Evolutionary conservation across 176 grass and related monocot genomes (phyloP).

Genomic region (Ensete ventricosum): DNA sequence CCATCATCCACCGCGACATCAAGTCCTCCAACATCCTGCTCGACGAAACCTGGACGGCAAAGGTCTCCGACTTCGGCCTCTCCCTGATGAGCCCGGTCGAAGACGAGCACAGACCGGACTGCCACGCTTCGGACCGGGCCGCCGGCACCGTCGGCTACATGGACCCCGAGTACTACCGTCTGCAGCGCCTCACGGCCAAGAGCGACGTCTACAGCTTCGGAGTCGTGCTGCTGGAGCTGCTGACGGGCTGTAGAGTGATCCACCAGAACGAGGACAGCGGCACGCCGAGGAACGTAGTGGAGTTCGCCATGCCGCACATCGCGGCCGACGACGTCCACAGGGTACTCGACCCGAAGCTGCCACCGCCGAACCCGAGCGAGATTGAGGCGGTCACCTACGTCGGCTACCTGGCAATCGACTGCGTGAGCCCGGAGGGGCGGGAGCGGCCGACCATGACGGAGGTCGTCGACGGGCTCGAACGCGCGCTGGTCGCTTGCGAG

Average conservation of each 20-base stretch:
- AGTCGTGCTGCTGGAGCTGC: conserved; percentile 62
- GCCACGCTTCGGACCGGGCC: conserved; percentile 9
- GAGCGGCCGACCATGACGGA: conserved; percentile 81
- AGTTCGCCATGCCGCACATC: conserved; percentile 73
- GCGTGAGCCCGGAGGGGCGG: conserved; percentile 49
- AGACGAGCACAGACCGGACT: not conserved
- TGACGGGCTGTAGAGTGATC: conserved; percentile 70
- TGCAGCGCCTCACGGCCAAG: conserved; percentile 79
- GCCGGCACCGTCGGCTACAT: conserved; percentile 95
- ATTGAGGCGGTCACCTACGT: conserved; percentile 65
- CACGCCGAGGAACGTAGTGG: conserved; percentile 60
- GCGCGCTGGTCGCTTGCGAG: conserved; percentile 39
- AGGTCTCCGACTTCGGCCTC: conserved; percentile 82
- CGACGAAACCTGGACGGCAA: conserved; percentile 73
- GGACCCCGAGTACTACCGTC: conserved; percentile 89
- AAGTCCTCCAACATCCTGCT: conserved; percentile 90
- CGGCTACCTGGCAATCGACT: conserved; percentile 72
- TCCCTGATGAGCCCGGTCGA: conserved; percentile 39
- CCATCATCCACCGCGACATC: conserved; percentile 92
- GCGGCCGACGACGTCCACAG: conserved; percentile 47
- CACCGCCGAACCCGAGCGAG: conserved; percentile 37
- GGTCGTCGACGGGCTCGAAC: conserved; percentile 68
- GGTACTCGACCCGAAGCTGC: conserved; percentile 59
- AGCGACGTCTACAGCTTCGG: conserved; percentile 98
- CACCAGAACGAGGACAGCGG: conserved; percentile 45